A percentile compares a stretch with the other conserved stretches of the same genome.
Evolutionary conservation across 306 rosid genomes (phyloP).

Genomic region (Aeschynomene evenia): DNA sequence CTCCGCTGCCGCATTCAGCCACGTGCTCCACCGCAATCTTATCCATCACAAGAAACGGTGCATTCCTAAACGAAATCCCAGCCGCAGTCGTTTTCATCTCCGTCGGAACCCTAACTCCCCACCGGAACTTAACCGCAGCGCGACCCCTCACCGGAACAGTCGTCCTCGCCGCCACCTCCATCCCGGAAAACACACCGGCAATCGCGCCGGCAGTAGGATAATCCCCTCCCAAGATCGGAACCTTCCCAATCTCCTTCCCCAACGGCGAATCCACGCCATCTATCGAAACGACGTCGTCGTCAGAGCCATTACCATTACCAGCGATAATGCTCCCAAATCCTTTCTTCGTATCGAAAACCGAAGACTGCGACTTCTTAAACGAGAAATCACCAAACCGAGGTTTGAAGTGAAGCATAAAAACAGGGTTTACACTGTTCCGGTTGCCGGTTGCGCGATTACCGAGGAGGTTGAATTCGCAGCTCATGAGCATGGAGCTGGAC

Average conservation of each 20-base stretch:
- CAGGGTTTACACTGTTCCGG: conserved; percentile 49
- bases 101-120: conserved; percentile 85
- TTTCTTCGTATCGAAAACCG: conserved; percentile 44
- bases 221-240: conserved; percentile 25
- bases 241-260: conserved; percentile 19
- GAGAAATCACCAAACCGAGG: conserved; percentile 87
- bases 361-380: conserved; percentile 74
- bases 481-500: conserved; percentile 69
- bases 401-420: conserved; percentile 86
- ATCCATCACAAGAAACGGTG: conserved; percentile 83
- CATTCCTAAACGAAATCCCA: conserved; percentile 50
- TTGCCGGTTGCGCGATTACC: not conserved
- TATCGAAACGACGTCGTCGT: conserved; percentile 30
- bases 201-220: conserved; percentile 35
- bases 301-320: conserved; percentile 20
- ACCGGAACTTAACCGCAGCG: conserved; percentile 63
- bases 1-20: conserved; percentile 50
- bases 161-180: conserved; percentile 72
- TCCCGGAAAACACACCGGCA: conserved; percentile 52
- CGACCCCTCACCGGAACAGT: conserved; percentile 52
- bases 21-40: conserved; percentile 86
- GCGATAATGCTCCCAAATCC: conserved; percentile 13
- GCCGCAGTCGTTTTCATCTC: conserved; percentile 40
- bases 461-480: conserved; percentile 72
- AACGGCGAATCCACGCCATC: conserved; percentile 46